A percentile compares a stretch with the other conserved stretches of the same genome.
These are phyloP conservation scores for Rutidosis leptorrhynchoides DNA, from an alignment of 129 eudicot species.

Conservation along the genomic window DNA sequence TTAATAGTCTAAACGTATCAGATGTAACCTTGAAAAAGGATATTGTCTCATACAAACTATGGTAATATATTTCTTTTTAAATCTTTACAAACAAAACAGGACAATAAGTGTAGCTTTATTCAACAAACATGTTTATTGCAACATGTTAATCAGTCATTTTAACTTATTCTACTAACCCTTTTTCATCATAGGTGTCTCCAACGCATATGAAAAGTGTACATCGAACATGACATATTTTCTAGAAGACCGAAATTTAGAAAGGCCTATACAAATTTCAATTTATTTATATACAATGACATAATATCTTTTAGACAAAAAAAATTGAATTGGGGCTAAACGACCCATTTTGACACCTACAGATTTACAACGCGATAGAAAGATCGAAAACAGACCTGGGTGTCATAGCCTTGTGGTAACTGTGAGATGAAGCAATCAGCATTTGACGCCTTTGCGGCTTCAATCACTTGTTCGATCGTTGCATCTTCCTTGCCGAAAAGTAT, in stretches of 20 bases:
- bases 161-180: no score
- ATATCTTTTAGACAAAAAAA: no score
- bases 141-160: neutral
- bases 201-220: no score
- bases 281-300: no score
- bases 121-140: neutral
- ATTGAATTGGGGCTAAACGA: no score
- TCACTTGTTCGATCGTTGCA: constrained; percentile 72
- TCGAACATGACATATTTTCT: no score
- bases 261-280: no score
- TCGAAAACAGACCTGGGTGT: constrained; percentile 67
- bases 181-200: no score
- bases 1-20: neutral
- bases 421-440: constrained; percentile 87
- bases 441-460: constrained; percentile 87
- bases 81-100: neutral
- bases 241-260: no score
- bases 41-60: neutral
- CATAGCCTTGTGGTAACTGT: constrained; percentile 82
- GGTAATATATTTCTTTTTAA: no score
- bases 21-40: neutral
- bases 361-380: neutral
- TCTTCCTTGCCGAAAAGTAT: constrained; percentile 96
- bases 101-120: neutral
- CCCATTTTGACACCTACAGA: neutral